These are phyloP conservation scores for Metarhizium guizhouense DNA, from an alignment of 2,329 filamentous ascomycete genomes.

Conservation along the genomic window DNA sequence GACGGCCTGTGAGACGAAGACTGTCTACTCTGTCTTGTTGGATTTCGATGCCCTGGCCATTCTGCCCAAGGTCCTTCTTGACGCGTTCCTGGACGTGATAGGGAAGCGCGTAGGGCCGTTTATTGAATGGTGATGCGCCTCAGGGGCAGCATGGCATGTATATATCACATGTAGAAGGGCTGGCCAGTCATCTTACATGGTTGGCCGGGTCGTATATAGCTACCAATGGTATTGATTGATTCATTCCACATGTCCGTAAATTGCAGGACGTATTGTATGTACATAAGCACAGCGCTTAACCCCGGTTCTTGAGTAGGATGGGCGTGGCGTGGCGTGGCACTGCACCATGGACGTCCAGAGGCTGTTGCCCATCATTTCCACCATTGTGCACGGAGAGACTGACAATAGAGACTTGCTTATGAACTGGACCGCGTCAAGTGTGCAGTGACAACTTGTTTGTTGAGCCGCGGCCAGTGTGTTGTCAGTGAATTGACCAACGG, in stretches of 20 bases:
- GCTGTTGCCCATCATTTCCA: too few relatives aligned
- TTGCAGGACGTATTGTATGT: too few relatives aligned
- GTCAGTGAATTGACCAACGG: too few relatives aligned
- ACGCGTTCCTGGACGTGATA: neutral
- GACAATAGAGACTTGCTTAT: too few relatives aligned
- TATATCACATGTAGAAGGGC: neutral
- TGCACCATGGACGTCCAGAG: too few relatives aligned
- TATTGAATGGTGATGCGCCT: neutral
- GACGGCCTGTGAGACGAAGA: neutral
- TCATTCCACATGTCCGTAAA: neutral
- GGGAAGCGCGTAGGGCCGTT: neutral
- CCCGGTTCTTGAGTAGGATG: too few relatives aligned
- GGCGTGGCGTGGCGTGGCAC: too few relatives aligned
- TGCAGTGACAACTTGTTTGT: too few relatives aligned
- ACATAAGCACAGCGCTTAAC: too few relatives aligned
- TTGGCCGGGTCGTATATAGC: neutral
- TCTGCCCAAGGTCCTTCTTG: neutral
- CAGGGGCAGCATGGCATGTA: neutral
- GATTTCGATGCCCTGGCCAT: neutral
- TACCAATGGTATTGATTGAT: neutral
- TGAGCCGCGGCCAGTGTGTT: too few relatives aligned
- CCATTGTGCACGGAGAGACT: too few relatives aligned
- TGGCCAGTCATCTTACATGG: neutral
- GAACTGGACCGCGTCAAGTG: too few relatives aligned
- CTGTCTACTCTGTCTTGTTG: neutral